Conservation (phyloP, 73 alveolate genomes). For the Symbiodinium natans region DNA sequence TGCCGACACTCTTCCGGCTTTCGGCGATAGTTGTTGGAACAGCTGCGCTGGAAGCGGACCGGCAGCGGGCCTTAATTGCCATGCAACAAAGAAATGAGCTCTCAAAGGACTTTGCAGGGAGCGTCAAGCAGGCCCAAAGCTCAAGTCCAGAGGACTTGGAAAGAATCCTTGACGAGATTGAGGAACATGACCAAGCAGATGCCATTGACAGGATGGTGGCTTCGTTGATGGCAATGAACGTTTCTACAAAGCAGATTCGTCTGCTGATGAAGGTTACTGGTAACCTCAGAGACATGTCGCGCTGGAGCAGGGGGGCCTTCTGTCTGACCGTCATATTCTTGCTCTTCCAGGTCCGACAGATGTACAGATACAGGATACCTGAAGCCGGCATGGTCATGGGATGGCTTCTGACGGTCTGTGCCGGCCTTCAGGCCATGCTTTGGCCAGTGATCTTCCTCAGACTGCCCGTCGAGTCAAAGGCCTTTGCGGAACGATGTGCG, state of each 20-base stretch:
- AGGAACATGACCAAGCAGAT: not conserved
- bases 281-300: not conserved
- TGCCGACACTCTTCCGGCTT: not conserved
- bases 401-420: not conserved
- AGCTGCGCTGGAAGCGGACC: slow-evolving; percentile 32
- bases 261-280: not conserved
- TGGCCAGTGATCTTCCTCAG: slow-evolving; percentile 26
- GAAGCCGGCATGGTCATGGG: not conserved
- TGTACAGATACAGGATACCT: not conserved
- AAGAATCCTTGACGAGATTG: slow-evolving; percentile 12
- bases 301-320: slow-evolving; percentile 18
- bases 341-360: not conserved
- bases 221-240: not conserved
- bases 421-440: not conserved
- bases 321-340: not conserved
- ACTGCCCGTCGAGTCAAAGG: slow-evolving; percentile 2
- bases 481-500: not conserved
- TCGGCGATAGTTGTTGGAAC: not conserved
- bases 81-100: not conserved
- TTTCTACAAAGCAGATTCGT: not conserved
- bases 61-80: not conserved
- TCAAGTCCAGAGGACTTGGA: not conserved
- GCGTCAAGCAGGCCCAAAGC: slow-evolving; percentile 1
- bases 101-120: slow-evolving; percentile 1
- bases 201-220: not conserved